Evolutionary conservation across 2,329 filamentous ascomycete genomes (phyloP), one percentile per base, ranked within the genome.

Genomic region (Botrytis medusae): DNA sequence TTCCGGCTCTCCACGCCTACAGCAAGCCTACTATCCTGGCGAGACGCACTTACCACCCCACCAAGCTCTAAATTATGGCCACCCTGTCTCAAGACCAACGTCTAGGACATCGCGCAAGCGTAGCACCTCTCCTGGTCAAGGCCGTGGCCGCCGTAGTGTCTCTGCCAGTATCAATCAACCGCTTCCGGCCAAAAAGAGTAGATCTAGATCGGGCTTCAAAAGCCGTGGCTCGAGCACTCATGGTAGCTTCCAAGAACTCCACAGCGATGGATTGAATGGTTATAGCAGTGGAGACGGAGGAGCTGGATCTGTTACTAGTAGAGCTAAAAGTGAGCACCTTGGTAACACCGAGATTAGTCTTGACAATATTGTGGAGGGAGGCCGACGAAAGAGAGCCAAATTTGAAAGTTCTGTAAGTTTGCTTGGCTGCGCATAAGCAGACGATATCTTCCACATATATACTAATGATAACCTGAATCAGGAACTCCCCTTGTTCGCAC

Each of bases 301-400:
- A 42, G 89, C 92, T 75, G 92, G 90, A 77, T 95, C 93, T 72
- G 87, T 92, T 77, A 92, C 92, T 74, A 91, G 92, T 79, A 92
- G 92, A 82, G 89, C 88, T 78, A 94, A 93, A 82, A 90, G 87
- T 77, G 95, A 98, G 79, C 92, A 94, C 77, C 89, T 97, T 79
- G 94, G 93, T 67, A 98, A 94, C 81, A 97, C 96, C 25, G 96
- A 99, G 79, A 99, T 99, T 81, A 98, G 95, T 82, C 90, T 98
- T 78, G 95, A 98, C 79, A 99, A 99, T 82, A 98, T 99, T 83
- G 93, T 99, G 75, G 95, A 98, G 84, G 96, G 97, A 81, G 95
- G 95, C 77, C 92, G 96, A 83, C 91, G 96, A 81, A 98, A 98
- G 86, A 90, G 94, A 81, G 93, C 95, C 79, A 98, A 97, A 84